Base-by-base conservation (phyloP, 306 rosid genomes). In the Mimosa pudica region DNA sequence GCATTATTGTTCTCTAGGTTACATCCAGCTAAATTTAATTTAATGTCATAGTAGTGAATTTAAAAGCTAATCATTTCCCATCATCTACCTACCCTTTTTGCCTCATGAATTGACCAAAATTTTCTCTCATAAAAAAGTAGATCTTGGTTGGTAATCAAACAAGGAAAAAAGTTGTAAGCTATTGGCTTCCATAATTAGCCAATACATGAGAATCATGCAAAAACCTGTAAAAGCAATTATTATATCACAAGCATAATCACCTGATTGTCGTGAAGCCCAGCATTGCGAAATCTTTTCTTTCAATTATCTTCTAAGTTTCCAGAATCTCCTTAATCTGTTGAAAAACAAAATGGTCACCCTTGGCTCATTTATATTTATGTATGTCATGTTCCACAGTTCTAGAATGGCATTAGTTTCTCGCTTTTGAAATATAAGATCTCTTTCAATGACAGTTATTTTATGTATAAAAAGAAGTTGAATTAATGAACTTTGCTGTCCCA, bases 241-340 rank as follows among this genome's bases (percentile, higher is more conserved):
- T 70, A 42, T 10, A 76, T 82, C 81, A 76, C 77, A 33, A 61
- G 81, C 58, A 32, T 62, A 64, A 64, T 64, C 64, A 14, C 18
- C 36, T 70, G 72, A 70, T 48, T 81, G 32, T 67, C 67, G 60
- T 60, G 66, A 60, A 75, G 35, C 80, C 70, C 6, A 47, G 71
- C 80, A 57, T 81, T 55, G n/a, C 18, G 17, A 5, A 45, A n/a
- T 33, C 45, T 13, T 52, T n/a, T 13, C 41, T 4, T 6, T 64
- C 2, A 10, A 12, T 64, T 33, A 2, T 32, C n/a, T 62, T 52
- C 20, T 4, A 30, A 11, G 36, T 10, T 62, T 62, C 45, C 5
- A 0, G 36, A 33, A 64, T 64, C 36, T 33, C 45, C 5, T 64
- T 13, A 64, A 12, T 3, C 36, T 11, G 14, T 64, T 1, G 6